A percentile compares a stretch with the other conserved stretches of the same genome.
These are phyloP conservation scores for Stipa capillata DNA, from an alignment of 176 grass and related monocot genomes.

Conservation along the genomic window DNA sequence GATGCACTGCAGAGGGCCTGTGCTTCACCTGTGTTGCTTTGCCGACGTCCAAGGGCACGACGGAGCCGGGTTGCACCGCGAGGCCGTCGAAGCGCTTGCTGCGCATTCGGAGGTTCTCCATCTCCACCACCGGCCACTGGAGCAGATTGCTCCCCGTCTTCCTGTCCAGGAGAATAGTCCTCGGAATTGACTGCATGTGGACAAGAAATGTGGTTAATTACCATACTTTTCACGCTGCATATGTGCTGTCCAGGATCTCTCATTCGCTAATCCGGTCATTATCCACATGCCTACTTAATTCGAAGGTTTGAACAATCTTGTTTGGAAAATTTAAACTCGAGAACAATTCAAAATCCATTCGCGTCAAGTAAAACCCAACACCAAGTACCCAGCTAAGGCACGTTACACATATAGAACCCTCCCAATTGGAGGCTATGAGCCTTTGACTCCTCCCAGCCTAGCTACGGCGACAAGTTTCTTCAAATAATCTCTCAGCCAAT, in stretches of 20 bases:
- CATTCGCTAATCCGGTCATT: background rate
- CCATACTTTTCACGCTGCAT: background rate
- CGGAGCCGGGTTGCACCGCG: constrained; percentile 25
- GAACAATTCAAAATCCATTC: background rate
- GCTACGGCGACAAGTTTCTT: background rate
- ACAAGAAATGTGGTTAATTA: background rate
- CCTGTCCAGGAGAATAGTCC: constrained; percentile 56
- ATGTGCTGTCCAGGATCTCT: too few relatives aligned
- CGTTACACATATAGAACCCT: background rate
- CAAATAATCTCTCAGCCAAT: background rate
- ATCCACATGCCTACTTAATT: background rate
- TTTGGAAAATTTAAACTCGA: background rate
- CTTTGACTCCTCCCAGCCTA: background rate
- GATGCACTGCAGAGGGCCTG: background rate
- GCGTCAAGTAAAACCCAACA: constrained; percentile 2
- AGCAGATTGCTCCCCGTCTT: constrained; percentile 76
- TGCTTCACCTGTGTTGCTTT: constrained; percentile 46
- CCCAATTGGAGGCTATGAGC: background rate
- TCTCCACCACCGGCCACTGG: constrained; percentile 90
- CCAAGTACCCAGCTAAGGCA: background rate
- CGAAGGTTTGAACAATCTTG: background rate
- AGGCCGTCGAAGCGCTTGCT: constrained; percentile 37
- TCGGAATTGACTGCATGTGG: constrained; percentile 48
- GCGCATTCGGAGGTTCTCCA: constrained; percentile 59
- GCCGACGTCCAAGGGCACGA: constrained; percentile 52